Evolutionary conservation across 345 rosid species (phyloP), one percentile per base, ranked within the genome.

Genomic region (Rhizophora apiculata): DNA sequence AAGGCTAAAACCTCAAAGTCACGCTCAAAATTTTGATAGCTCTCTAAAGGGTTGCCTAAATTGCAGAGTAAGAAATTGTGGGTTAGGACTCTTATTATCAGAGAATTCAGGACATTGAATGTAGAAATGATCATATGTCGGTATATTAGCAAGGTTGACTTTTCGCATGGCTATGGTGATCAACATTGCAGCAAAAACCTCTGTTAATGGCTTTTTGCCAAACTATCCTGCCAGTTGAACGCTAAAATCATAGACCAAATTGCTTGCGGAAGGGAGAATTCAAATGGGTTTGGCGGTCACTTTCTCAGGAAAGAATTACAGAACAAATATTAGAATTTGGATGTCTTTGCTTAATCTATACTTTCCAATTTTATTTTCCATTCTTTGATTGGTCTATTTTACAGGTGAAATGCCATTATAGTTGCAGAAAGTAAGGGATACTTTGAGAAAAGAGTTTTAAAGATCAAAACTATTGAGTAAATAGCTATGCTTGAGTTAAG

Each of bases 181-280:
- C 81, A 83, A 88, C 64, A 78, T 69, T 59, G 81, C 83, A 75
- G 89, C 83, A 82, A 81, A 66, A 66, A 10, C 22, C 22, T 21
- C 60, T 27, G 67, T 62, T 72, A 71, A 79, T 88, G 89, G 86
- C 56, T 30, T 76, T 74, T 68, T 63, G 88, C 93, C 96, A 58
- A 90, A 84, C 84, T 79, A 43, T 43, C 80, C 13, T 62, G 79
- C 78, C 67, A 68, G 61, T 72, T 74, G 82, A 70, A 52, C 60
- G 49, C 34, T 26, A 48, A 69, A 16, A 53, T 31, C 62, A n/a
- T 20, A 57, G 71, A 69, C 59, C 26, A 7, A 68, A 46, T 58
- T 72, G 76, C 83, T 72, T 70, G 69, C 52, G 56, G 29, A 63
- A 31, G 30, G 78, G 62, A 57, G 53, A 67, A 62, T 68, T 67